Base-by-base conservation (phyloP, 2,329 filamentous ascomycete species). In the Mariannaea sp. region DNA sequence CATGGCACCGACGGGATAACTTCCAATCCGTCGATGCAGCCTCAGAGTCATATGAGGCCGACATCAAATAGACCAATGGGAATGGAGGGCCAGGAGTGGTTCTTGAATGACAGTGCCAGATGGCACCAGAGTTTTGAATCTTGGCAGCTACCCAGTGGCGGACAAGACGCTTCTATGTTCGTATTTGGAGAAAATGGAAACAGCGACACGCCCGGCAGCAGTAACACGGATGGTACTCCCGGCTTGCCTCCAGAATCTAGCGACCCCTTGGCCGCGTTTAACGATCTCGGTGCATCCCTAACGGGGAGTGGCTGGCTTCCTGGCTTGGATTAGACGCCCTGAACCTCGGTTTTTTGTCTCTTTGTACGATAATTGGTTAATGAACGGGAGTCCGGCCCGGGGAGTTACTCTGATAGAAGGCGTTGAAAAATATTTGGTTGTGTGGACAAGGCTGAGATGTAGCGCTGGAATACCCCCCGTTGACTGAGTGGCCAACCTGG, bases 91-190 rank as follows among this genome's bases (percentile, higher is more conserved):
- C 77, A 80, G 55, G 79, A 83, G 32, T 85, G 80, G 79, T 81
- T 83, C 59, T 67, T 84, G 16, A 82, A 76, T 47, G 82, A 84
- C 54, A 77, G 81, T 14, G 80, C 78, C 20, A 80, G 75, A 55
- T 83, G 81, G 80, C 80, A 84, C 53, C 79, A 82, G 49, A 77
- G 81, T 55, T 84, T 84, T 61, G 76, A 82, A 49, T 69, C 74
- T 3, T 84, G 81, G 81, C 77, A 75, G 27, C 66, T 77, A 48
- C 67, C 70, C 22, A 64, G 61, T 48, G 51, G 56, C 22, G 61
- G 60, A 3, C 56, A 68, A 29, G 57, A 64, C 19, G 62, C 55
- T 8, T 59, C 62, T 10, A 56, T 68, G 7, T 72, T 72, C 41
- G 58, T 70, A 48, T 70, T 72, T 58, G 56, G 62, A 22, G 57